These are phyloP conservation scores for Lachnellula suecica DNA, from an alignment of 2,329 filamentous ascomycete species.

Conservation along the genomic window DNA sequence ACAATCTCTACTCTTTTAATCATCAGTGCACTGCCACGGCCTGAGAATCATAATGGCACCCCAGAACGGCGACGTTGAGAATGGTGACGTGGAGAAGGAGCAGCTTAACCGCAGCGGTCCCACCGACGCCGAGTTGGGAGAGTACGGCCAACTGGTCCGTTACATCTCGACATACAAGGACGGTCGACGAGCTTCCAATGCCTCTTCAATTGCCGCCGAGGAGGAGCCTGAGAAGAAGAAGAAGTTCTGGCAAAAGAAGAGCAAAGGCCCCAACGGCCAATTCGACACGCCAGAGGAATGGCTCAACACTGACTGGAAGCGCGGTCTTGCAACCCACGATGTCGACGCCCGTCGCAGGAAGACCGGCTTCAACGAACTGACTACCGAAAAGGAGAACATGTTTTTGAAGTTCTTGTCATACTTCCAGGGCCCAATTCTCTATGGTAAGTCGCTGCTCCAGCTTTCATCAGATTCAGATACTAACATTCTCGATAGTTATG, in stretches of 20 bases:
- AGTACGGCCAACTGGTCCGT: conserved; percentile 64
- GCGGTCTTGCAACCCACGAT: conserved; percentile 58
- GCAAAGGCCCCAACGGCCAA: conserved; percentile 34
- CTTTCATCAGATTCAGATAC: neutral
- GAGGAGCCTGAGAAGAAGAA: conserved; percentile 46
- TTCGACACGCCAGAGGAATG: conserved; percentile 59
- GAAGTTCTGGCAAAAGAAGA: conserved; percentile 60
- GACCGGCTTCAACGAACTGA: conserved; percentile 70
- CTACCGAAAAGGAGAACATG: conserved; percentile 73
- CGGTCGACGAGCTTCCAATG: conserved; percentile 48
- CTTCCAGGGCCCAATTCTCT: conserved; percentile 75
- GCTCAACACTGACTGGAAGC: conserved; percentile 66
- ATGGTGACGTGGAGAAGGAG: conserved; percentile 26
- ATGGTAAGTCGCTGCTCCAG: conserved; percentile 53
- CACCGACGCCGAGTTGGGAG: conserved; percentile 43
- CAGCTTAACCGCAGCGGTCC: conserved; percentile 1
- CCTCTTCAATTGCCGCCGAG: conserved; percentile 41
- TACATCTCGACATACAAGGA: conserved; percentile 68
- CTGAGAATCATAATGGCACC: conserved; percentile 19
- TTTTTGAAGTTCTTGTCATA: conserved; percentile 73
- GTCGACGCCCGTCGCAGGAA: conserved; percentile 65
- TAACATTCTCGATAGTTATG: conserved; percentile 56
- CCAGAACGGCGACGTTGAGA: conserved; percentile 21
- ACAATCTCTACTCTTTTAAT: no score
- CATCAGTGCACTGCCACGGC: conserved; percentile 3